phyloP scores from a whole-genome alignment of 305 asterid genomes.

The Withania somnifera region DNA sequence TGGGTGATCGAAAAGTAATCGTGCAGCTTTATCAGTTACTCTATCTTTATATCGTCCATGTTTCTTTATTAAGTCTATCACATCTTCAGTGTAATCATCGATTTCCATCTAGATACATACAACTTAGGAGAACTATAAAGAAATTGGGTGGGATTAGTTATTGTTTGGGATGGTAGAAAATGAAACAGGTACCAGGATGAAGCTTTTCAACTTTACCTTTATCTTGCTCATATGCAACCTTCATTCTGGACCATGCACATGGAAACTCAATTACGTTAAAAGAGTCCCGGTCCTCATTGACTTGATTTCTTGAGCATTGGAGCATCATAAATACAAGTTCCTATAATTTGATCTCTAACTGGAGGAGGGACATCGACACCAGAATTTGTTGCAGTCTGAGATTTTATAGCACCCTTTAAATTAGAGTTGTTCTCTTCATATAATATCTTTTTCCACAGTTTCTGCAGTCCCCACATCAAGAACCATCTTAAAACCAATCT shows the following conservation, averaged over 20 bases:
- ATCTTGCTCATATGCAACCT: slow-evolving; percentile 18
- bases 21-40: not conserved
- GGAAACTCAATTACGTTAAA: slow-evolving; percentile 15
- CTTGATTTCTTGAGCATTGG: slow-evolving; percentile 5
- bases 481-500: not conserved
- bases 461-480: slow-evolving; percentile 6
- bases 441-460: not conserved
- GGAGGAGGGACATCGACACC: slow-evolving; percentile 1
- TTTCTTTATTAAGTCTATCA: not conserved
- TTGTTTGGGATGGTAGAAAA: too few species aligned
- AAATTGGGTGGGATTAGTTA: too few species aligned
- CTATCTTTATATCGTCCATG: not conserved
- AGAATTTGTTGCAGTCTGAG: not conserved
- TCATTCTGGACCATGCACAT: slow-evolving; percentile 22
- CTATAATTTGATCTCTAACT: slow-evolving; percentile 8
- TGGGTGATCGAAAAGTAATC: not conserved
- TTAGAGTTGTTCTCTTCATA: slow-evolving; percentile 7
- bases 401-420: not conserved
- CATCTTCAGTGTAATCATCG: too few species aligned
- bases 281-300: slow-evolving; percentile 21
- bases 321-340: slow-evolving; percentile 3
- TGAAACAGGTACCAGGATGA: slow-evolving; percentile 13
- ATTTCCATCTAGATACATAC: too few species aligned
- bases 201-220: slow-evolving; percentile 24
- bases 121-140: too few species aligned